Evolutionary conservation across 2,329 filamentous ascomycete genomes (phyloP), one percentile per base, ranked within the genome.

Genomic region (Fusarium anthophilum): DNA sequence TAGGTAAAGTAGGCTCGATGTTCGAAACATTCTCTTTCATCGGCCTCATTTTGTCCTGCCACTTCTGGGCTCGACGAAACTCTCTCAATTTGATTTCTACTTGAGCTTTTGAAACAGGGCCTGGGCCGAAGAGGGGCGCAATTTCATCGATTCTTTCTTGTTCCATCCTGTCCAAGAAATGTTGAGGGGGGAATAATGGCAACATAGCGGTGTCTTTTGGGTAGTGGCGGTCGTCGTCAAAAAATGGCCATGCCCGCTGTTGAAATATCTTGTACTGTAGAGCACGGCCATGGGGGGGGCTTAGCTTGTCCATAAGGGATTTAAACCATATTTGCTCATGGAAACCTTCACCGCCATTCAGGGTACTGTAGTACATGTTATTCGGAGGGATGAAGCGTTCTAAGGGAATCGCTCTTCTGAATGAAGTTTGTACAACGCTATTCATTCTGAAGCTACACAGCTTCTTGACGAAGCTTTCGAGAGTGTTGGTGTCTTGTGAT

Each of bases 221-320:
- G 54, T 72, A 73, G 17, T 63, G 30, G 28, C 50, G 64, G n/a
- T 30, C 41, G 28, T 72, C 18, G 10, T 72, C 57, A 6, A 73
- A 41, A n/a, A 72, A 61, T 8, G 32, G 44, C 70, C 70, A 73
- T 12, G 70, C 69, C 20, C 69, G 61, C 43, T 66, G 69, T 57
- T 54, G 69, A 14, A 63, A 73, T n/a, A 59, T 59, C 18, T 18
- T 32, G 30, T 32, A 14, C 13, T 32, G 30, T 32, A 32, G 13
- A 32, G 30, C 30, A 2, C 30, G 1, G 13, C 13, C 30, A 32
- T 14, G 5, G 5, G 2, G 2, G 30, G 13, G 2, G 5, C 30
- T 14, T 32, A 32, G 30, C 30, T 14, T 32, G 5, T 32, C 30
- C 30, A 32, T 14, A 32, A 32, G 13, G 13, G 13, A 32, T 32